Evolutionary conservation across 441 rosid genomes (phyloP).

Genomic region (Manihot esculenta): DNA sequence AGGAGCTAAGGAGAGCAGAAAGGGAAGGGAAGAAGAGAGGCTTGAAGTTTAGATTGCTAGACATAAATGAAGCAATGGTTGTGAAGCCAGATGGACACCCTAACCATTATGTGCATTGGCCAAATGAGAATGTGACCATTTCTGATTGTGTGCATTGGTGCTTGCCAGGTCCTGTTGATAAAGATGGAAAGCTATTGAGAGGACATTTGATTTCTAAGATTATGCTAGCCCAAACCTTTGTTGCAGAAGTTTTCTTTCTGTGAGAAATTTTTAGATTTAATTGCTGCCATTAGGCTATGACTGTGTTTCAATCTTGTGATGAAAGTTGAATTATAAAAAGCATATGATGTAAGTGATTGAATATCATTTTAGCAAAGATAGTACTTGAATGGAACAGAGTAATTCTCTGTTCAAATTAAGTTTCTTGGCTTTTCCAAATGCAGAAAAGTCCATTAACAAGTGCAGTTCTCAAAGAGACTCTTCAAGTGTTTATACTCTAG

Average conservation of each 20-base stretch:
- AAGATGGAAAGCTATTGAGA: constrained; percentile 28
- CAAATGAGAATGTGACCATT: constrained; percentile 35
- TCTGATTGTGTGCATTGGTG: constrained; percentile 89
- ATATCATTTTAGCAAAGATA: neutral
- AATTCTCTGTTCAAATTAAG: no score
- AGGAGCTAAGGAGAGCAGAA: constrained; percentile 53
- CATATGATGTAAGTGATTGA: no score
- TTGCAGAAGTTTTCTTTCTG: neutral
- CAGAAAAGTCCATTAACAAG: no score
- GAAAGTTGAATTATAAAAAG: no score
- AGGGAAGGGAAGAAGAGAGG: constrained; percentile 37
- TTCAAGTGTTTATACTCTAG: no score
- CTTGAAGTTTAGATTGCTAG: constrained; percentile 43
- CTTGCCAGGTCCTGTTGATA: constrained; percentile 74
- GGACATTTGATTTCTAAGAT: constrained; percentile 27
- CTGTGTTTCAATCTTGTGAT: no score
- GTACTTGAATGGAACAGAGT: neutral
- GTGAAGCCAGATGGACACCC: constrained; percentile 82
- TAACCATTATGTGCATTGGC: constrained; percentile 42
- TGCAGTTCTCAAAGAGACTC: no score
- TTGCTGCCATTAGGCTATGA: no score
- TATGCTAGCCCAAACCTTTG: neutral
- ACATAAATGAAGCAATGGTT: constrained; percentile 57
- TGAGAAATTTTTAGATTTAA: neutral
- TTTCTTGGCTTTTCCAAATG: no score